phyloP scores from a whole-genome alignment of 305 asterid genomes.

The Fraxinus platypoda region DNA sequence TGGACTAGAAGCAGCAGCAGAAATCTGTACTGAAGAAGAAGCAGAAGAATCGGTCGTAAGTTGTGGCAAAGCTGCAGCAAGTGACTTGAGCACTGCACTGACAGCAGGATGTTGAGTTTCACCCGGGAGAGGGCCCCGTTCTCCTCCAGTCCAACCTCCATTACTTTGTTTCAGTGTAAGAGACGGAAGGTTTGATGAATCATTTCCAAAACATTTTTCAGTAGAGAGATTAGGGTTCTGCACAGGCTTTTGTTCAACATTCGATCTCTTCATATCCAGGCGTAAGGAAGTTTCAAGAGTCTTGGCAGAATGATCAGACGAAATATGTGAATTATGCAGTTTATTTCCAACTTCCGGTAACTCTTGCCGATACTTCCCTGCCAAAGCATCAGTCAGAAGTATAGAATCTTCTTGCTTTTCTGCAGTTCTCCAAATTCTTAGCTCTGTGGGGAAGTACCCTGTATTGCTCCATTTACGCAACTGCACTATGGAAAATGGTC shows the following conservation, averaged over 20 bases:
- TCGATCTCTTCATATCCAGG: constrained; percentile 42
- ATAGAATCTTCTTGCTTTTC: constrained; percentile 59
- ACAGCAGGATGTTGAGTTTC: constrained; percentile 42
- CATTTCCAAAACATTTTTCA: constrained; percentile 49
- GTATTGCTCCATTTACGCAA: constrained; percentile 94
- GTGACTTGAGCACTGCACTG: constrained; percentile 43
- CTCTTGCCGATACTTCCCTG: constrained; percentile 63
- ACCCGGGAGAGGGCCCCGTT: constrained; percentile 36
- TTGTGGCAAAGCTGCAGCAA: constrained; percentile 47
- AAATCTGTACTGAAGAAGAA: constrained; percentile 42
- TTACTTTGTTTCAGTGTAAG: constrained; percentile 65
- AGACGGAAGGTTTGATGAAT: constrained; percentile 57
- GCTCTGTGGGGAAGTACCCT: constrained; percentile 82
- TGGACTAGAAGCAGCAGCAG: constrained; percentile 46
- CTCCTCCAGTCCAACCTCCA: constrained; percentile 39
- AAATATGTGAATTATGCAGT: constrained; percentile 23
- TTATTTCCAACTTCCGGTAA: constrained; percentile 36
- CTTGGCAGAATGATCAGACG: constrained; percentile 34
- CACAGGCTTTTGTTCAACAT: constrained; percentile 34
- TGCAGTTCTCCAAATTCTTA: constrained; percentile 70
- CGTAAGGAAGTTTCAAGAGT: constrained; percentile 30
- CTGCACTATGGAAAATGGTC: constrained; percentile 90
- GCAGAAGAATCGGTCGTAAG: constrained; percentile 35
- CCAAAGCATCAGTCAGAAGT: constrained; percentile 74
- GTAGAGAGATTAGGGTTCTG: constrained; percentile 38